These are phyloP conservation scores for Zymoseptoria brevis DNA, from an alignment of 2,329 filamentous ascomycete species.

Conservation along the genomic window DNA sequence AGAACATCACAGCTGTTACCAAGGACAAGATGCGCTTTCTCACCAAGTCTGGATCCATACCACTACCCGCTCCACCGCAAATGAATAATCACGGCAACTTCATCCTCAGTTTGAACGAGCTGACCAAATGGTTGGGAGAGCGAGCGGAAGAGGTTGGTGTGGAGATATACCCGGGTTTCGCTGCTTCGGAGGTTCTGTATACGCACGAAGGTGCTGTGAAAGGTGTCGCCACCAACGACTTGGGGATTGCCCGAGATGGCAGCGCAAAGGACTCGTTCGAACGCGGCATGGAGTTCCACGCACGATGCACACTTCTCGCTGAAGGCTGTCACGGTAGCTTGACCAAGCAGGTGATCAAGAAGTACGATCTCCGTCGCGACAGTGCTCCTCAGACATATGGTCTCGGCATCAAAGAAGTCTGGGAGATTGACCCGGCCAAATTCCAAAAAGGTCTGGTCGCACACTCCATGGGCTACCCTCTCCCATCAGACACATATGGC, in stretches of 20 bases:
- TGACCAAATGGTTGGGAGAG: conserved; percentile 92
- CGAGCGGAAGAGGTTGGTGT: conserved; percentile 94
- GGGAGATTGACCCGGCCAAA: conserved; percentile 90
- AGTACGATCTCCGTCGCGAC: conserved; percentile 81
- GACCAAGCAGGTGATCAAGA: conserved; percentile 89
- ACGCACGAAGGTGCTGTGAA: conserved; percentile 76
- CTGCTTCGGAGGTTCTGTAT: conserved; percentile 87
- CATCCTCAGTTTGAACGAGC: conserved; percentile 90
- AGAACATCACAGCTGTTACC: conserved; percentile 75
- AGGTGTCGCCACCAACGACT: conserved; percentile 92
- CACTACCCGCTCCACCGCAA: conserved; percentile 82
- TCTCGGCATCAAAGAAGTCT: conserved; percentile 90
- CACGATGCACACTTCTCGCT: conserved; percentile 79
- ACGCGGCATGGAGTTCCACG: conserved; percentile 97
- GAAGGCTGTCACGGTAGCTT: conserved; percentile 95
- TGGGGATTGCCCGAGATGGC: conserved; percentile 74
- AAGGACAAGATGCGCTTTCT: conserved; percentile 89
- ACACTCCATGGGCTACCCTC: conserved; percentile 88
- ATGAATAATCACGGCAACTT: conserved; percentile 99
- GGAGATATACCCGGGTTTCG: conserved; percentile 93
- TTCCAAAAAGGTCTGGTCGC: conserved; percentile 78
- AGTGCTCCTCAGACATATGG: conserved; percentile 94
- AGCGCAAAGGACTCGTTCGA: conserved; percentile 86
- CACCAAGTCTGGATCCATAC: conserved; percentile 69
- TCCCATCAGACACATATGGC: conserved; percentile 83